A percentile compares a stretch with the other conserved stretches of the same genome.
These are phyloP conservation scores for Termitomyces eurrhizus DNA, from an alignment of 768 basidiomycete genomes.

Conservation along the genomic window DNA sequence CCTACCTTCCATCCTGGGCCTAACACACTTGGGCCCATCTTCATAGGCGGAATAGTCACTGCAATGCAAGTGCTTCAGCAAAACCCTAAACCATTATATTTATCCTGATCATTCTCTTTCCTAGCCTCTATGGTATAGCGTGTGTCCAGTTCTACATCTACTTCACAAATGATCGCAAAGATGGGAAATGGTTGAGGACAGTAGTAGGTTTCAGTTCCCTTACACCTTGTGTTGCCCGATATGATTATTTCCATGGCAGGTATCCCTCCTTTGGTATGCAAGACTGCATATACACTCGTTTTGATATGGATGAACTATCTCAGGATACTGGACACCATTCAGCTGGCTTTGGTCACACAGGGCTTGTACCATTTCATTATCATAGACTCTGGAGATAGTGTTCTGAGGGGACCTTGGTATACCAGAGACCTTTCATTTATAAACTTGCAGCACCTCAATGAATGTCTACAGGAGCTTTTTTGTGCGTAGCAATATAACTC, in stretches of 20 bases:
- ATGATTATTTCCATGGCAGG: neutral
- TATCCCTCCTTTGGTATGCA: slow-evolving; percentile 6
- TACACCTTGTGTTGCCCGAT: neutral
- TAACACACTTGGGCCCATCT: neutral
- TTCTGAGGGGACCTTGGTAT: neutral
- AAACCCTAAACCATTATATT: too few species aligned
- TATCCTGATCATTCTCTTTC: neutral
- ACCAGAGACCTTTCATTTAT: too few species aligned
- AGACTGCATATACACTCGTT: too few species aligned
- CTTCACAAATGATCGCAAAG: neutral
- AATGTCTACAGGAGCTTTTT: neutral
- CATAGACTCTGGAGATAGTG: neutral
- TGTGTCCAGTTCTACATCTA: slow-evolving; percentile 4
- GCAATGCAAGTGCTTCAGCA: neutral
- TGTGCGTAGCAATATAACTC: neutral
- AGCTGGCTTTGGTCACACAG: neutral
- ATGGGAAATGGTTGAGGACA: neutral
- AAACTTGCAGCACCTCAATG: neutral
- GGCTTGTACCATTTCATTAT: slow-evolving; percentile 3
- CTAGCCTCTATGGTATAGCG: slow-evolving; percentile 6
- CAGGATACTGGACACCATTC: slow-evolving; percentile 5
- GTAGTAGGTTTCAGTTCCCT: neutral
- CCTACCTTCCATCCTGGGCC: too few species aligned
- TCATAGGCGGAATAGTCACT: neutral
- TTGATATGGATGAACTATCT: neutral